Base-by-base conservation (phyloP, 1,284 basidiomycete species). In the Fomes fomentarius region DNA sequence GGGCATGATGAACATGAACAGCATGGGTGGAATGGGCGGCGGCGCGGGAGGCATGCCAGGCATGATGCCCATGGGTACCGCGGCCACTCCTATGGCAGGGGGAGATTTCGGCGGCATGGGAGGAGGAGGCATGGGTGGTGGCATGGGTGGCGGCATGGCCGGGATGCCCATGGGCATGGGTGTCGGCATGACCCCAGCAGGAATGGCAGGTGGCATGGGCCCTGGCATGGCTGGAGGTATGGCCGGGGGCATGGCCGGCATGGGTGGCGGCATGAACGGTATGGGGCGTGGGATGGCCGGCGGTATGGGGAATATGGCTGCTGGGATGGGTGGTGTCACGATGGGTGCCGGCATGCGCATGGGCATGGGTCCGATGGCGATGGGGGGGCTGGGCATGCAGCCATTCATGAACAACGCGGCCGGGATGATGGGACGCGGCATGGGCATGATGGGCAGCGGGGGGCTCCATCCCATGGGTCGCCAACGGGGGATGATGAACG, bases 401-500 rank as follows among this genome's bases (percentile, higher is more conserved):
- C 60, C 60, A n/a, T 63, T 63, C 37, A 68, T 68, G 66, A 56
- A 50, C 53, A 57, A 58, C 42, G 56, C 61, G 19, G 63, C 49
- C 15, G 58, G 56, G 22, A 63, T 64, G 63, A 64, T 63, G 62
- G 47, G 58, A 11, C 57, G 55, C 30, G 72, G 73, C 11, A 73
- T 75, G 67, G 69, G 69, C 46, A 66, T 69, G 71, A 70, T 66
- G 67, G 64, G 65, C 45, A 62, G 61, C 31, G 57, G 47, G 21
- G 53, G 37, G 4, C 54, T 62, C 54, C 54, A 55, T 37, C 58
- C 57, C 11, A 63, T 66, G 58, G 62, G 54, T 48, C 53, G 67
- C 28, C 61, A 66, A 43, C 60, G 74, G 51, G 71, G 69, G 58
- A 67, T 69, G 65, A 74, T 75, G 69, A 76, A 73, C 54, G 56